Percentiles rank a stretch among this genome's conserved stretches.
These are phyloP conservation scores for Tuber calosporum DNA, from an alignment of 495 filamentous ascomycete genomes.

Conservation along the genomic window DNA sequence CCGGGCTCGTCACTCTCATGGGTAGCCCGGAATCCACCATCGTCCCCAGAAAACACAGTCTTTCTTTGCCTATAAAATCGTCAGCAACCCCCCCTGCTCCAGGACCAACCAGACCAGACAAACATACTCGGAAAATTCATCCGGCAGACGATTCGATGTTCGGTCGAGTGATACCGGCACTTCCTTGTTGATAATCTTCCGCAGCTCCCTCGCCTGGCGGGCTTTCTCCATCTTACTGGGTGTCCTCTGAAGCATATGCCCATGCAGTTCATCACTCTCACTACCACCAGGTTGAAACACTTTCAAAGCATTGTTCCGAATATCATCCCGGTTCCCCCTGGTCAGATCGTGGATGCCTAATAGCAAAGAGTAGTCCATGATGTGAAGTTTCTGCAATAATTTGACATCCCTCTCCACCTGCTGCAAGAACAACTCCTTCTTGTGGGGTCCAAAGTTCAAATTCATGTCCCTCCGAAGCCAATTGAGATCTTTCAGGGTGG, in stretches of 20 bases:
- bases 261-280: conserved; percentile 49
- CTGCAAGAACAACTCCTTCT: conserved; percentile 76
- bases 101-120: conserved; percentile 5
- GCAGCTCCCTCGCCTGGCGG: conserved; percentile 81
- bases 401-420: conserved; percentile 83
- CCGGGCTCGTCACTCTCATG: conserved; percentile 78
- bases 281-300: conserved; percentile 88
- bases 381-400: conserved; percentile 75
- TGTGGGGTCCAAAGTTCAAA: conserved; percentile 77
- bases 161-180: conserved; percentile 85
- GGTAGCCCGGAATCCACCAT: conserved; percentile 88
- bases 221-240: conserved; percentile 91
- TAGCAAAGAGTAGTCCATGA: conserved; percentile 98
- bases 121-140: conserved; percentile 48
- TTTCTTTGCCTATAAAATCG: conserved; percentile 47
- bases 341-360: conserved; percentile 87
- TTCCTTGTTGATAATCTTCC: conserved; percentile 86
- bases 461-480: conserved; percentile 83
- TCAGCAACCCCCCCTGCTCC: conserved; percentile 5
- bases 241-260: conserved; percentile 69
- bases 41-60: conserved; percentile 80
- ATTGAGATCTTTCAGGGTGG: conserved; percentile 93
- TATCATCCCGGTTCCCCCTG: conserved; percentile 87
- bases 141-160: conserved; percentile 73
- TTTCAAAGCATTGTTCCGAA: conserved; percentile 87